Conservation (phyloP, 2,329 filamentous ascomycete genomes). For the Talaromyces sp. region DNA sequence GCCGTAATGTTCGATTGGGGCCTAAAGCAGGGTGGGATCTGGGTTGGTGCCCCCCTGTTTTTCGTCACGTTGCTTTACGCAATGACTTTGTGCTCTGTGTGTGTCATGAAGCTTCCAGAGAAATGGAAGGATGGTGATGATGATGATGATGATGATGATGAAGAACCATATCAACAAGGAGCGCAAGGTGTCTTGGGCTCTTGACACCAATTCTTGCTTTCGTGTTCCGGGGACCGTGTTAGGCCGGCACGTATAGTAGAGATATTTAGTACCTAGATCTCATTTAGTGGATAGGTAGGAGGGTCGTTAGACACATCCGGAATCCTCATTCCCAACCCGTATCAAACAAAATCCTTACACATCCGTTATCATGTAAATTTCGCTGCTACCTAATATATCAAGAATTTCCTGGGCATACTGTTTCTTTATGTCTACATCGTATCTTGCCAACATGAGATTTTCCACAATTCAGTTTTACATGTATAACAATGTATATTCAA, state of each 20-base stretch:
- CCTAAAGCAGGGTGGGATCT: constrained; percentile 3
- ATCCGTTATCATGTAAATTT: background rate
- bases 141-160: background rate
- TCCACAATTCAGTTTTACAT: background rate
- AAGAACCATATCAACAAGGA: constrained; percentile 1
- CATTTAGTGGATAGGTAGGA: background rate
- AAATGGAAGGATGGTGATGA: background rate
- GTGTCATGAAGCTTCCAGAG: constrained; percentile 4
- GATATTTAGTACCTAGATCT: background rate
- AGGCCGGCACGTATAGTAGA: background rate
- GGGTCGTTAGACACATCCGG: background rate
- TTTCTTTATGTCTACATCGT: background rate
- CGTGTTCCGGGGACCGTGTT: background rate
- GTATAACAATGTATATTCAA: background rate
- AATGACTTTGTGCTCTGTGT: constrained; percentile 8
- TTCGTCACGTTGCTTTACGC: constrained; percentile 7
- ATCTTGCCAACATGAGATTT: background rate
- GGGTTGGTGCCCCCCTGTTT: constrained; percentile 5
- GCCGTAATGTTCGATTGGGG: constrained; percentile 7
- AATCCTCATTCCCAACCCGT: background rate
- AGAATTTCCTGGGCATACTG: background rate
- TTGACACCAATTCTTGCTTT: background rate
- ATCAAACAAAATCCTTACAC: background rate
- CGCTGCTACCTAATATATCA: background rate
- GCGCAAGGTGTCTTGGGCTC: constrained; percentile 1